Evolutionary conservation across 768 basidiomycete species (phyloP).

Genomic region (Sporobolomyces phaffii): DNA sequence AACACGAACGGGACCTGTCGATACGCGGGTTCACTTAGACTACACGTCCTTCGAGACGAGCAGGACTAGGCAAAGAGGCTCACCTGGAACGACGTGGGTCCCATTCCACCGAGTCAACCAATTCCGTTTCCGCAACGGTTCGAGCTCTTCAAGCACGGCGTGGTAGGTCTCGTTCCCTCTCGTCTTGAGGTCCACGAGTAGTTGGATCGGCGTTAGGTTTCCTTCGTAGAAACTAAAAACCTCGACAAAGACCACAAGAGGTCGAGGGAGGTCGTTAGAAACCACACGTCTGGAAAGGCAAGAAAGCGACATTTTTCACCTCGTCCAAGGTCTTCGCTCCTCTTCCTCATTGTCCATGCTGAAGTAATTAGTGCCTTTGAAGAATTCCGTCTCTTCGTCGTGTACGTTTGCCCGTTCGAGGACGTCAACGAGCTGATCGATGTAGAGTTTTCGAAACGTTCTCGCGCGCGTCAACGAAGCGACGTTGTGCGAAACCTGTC

Average conservation of each 20-base stretch:
- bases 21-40: no score
- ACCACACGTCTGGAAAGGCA: no score
- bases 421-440: constrained; percentile 25
- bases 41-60: no score
- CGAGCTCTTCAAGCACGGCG: constrained; percentile 18
- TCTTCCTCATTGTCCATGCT: constrained; percentile 15
- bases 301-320: no score
- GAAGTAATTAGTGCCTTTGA: constrained; percentile 21
- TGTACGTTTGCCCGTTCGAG: constrained; percentile 18
- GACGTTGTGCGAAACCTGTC: constrained; percentile 35
- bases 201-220: constrained; percentile 25
- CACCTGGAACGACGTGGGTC: constrained; percentile 17
- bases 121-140: background rate
- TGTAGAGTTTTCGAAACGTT: constrained; percentile 24
- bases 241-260: no score
- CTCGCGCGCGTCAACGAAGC: constrained; percentile 24
- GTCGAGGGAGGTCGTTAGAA: no score
- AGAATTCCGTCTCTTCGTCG: constrained; percentile 18
- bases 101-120: constrained; percentile 34
- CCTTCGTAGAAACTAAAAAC: constrained; percentile 27
- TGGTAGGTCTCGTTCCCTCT: constrained; percentile 32
- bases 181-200: constrained; percentile 33
- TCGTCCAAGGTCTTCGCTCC: constrained; percentile 22
- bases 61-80: no score
- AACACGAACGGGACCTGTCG: constrained; percentile 23